These are phyloP conservation scores for Saturnispora saitoi DNA, from an alignment of 805 yeast species.

Conservation along the genomic window DNA sequence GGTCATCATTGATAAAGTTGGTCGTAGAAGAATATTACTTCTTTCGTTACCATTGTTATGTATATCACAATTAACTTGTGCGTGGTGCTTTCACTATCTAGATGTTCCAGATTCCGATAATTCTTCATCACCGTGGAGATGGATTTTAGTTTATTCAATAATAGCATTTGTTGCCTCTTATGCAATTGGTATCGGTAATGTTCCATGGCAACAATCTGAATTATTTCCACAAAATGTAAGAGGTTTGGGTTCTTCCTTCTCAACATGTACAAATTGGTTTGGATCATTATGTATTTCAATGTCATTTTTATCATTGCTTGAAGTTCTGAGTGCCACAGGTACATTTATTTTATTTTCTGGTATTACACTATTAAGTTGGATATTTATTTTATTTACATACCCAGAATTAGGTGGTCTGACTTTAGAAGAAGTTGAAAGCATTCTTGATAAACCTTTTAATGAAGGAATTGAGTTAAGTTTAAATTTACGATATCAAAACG, in stretches of 20 bases:
- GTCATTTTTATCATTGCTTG: conserved; percentile 88
- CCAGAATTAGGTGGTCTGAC: conserved; percentile 90
- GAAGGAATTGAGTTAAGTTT: conserved; percentile 1
- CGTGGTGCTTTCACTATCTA: conserved; percentile 58
- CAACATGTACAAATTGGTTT: conserved; percentile 92
- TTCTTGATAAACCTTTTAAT: conserved; percentile 31
- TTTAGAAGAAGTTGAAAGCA: conserved; percentile 81
- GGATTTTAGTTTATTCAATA: conserved; percentile 76
- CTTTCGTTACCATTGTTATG: conserved; percentile 80
- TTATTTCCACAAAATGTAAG: conserved; percentile 89
- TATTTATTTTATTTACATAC: conserved; percentile 73
- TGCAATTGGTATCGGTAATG: conserved; percentile 93
- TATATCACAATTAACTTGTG: conserved; percentile 62
- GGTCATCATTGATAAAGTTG: conserved; percentile 76
- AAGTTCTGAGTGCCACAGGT: conserved; percentile 88
- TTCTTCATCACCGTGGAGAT: conserved; percentile 69
- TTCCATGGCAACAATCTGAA: conserved; percentile 98
- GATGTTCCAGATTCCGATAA: conserved; percentile 58
- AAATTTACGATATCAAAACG: not conserved
- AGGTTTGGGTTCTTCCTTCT: conserved; percentile 82
- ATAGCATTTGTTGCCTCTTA: conserved; percentile 81
- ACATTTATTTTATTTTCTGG: conserved; percentile 88
- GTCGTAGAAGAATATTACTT: conserved; percentile 75
- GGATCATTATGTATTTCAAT: conserved; percentile 88
- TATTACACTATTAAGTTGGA: conserved; percentile 59